Percentiles rank a stretch among this genome's conserved stretches.
These are phyloP conservation scores for Lichtheimia ramosa DNA, from an alignment of 371 early-diverging fungal genomes.

Conservation along the genomic window DNA sequence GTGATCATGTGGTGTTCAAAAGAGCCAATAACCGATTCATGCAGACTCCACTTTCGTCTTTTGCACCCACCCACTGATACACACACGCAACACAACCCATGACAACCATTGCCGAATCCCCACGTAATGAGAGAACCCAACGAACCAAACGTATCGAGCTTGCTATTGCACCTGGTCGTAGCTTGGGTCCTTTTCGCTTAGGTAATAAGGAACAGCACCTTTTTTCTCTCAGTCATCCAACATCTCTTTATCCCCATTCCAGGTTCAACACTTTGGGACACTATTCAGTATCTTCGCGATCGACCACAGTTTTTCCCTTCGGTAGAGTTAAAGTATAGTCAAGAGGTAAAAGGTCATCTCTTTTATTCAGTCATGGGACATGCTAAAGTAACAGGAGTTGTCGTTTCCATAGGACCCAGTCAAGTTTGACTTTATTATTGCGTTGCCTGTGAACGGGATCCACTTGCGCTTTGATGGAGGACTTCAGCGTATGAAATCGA, in stretches of 20 bases:
- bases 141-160: constrained; percentile 52
- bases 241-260: not conserved
- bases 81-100: not conserved
- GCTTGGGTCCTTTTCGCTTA: constrained; percentile 57
- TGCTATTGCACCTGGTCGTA: constrained; percentile 53
- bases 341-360: constrained; percentile 47
- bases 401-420: constrained; percentile 51
- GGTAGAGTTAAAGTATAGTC: constrained; percentile 71
- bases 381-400: not conserved
- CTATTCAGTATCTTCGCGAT: constrained; percentile 48
- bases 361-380: no score
- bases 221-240: no score
- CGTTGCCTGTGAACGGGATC: constrained; percentile 63
- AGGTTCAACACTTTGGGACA: constrained; percentile 64
- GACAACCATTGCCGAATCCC: constrained; percentile 17
- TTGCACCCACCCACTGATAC: no score
- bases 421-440: constrained; percentile 57
- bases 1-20: no score
- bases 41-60: no score
- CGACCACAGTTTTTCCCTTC: constrained; percentile 52
- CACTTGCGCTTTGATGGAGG: constrained; percentile 63
- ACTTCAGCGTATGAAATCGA: constrained; percentile 62
- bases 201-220: constrained; percentile 27
- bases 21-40: no score
- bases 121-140: constrained; percentile 18